Conservation (phyloP, 192 early-diverging fungal genomes). For the Entomortierella lignicola region DNA sequence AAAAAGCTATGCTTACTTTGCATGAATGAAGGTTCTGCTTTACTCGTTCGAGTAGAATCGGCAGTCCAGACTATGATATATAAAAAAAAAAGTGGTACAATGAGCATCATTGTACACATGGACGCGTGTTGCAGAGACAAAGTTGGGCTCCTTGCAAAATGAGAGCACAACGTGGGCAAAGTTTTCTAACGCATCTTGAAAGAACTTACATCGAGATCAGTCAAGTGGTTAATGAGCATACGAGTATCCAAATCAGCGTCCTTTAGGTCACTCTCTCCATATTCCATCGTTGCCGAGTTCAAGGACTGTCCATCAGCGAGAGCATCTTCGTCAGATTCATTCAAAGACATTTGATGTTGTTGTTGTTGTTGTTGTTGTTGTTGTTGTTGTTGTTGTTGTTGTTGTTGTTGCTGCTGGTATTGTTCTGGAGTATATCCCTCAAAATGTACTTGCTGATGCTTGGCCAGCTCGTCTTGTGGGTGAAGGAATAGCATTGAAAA, state of each 20-base stretch:
- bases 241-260: conserved; percentile 38
- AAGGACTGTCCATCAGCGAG: conserved; percentile 25
- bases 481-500: conserved; percentile 56
- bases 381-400: conserved; percentile 4
- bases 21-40: conserved; percentile 73
- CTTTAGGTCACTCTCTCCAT: conserved; percentile 39
- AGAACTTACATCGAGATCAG: conserved; percentile 59
- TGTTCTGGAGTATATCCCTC: background rate
- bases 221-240: conserved; percentile 46
- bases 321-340: conserved; percentile 51
- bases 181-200: too few species aligned
- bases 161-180: too few species aligned
- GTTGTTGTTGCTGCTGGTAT: conserved; percentile 3
- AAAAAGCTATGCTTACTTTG: conserved; percentile 62
- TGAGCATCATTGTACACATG: background rate
- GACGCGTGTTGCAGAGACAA: too few species aligned
- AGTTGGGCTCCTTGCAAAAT: too few species aligned
- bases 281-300: conserved; percentile 15
- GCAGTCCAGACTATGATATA: conserved; percentile 70
- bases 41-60: conserved; percentile 73
- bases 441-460: conserved; percentile 7
- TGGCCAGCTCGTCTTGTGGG: conserved; percentile 38
- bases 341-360: conserved; percentile 10
- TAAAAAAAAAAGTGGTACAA: background rate
- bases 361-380: conserved; percentile 7